A percentile compares a stretch with the other conserved stretches of the same genome.
Evolutionary conservation across 1,139 yeast genomes (phyloP).

Genomic region (Lodderomyces elongisporus): DNA sequence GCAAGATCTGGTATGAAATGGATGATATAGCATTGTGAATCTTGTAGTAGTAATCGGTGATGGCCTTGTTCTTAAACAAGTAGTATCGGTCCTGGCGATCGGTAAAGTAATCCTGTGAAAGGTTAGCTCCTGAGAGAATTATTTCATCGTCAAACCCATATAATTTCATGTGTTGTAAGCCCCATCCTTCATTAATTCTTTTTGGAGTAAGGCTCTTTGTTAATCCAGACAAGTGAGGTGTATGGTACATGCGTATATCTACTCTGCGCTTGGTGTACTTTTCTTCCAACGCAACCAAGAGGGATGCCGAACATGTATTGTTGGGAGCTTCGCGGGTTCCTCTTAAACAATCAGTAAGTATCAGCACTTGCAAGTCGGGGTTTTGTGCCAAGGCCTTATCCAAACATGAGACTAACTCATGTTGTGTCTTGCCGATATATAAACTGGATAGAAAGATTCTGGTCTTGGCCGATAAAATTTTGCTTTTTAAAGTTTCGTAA

Average conservation of each 20-base stretch:
- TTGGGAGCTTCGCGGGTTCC: slow-evolving; percentile 92
- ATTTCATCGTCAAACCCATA: slow-evolving; percentile 93
- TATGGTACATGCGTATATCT: slow-evolving; percentile 79
- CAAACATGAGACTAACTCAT: slow-evolving; percentile 63
- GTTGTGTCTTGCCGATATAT: slow-evolving; percentile 79
- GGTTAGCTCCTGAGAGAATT: slow-evolving; percentile 84
- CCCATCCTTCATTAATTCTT: slow-evolving; percentile 85
- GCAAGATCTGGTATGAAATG: slow-evolving; percentile 59
- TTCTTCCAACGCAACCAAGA: slow-evolving; percentile 62
- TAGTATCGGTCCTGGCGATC: slow-evolving; percentile 94
- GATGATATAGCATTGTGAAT: slow-evolving; percentile 64
- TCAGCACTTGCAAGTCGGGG: slow-evolving; percentile 58
- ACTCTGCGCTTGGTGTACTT: slow-evolving; percentile 67
- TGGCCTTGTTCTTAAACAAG: slow-evolving; percentile 49
- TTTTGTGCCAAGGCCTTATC: slow-evolving; percentile 55
- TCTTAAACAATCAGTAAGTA: slow-evolving; percentile 81
- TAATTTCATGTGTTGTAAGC: slow-evolving; percentile 95
- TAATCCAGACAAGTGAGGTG: slow-evolving; percentile 77
- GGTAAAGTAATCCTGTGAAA: slow-evolving; percentile 89
- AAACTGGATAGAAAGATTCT: slow-evolving; percentile 79
- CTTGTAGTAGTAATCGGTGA: slow-evolving; percentile 69
- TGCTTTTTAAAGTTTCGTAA: slow-evolving; percentile 54
- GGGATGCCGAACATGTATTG: slow-evolving; percentile 63
- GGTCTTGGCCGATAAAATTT: slow-evolving; percentile 48
- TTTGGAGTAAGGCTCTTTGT: slow-evolving; percentile 66